Conservation (phyloP, 441 rosid genomes). For the Erodium trifolium region DNA sequence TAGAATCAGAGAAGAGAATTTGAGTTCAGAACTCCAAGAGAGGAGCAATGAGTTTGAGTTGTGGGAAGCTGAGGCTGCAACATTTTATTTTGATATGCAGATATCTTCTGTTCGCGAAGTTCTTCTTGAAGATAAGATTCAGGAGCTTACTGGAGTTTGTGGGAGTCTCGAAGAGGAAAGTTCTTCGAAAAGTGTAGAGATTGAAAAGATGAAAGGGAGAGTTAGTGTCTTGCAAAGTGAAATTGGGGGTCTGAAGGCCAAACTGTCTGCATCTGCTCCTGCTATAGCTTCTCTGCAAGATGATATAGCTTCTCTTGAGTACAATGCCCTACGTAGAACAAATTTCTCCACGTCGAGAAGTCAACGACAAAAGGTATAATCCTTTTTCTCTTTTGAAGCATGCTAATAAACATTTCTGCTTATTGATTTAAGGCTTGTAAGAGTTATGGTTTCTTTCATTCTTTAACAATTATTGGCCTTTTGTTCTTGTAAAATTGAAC, state of each 20-base stretch:
- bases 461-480: not conserved
- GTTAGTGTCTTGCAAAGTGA: slow-evolving; percentile 43
- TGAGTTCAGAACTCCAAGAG: slow-evolving; percentile 55
- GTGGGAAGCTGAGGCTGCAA: slow-evolving; percentile 64
- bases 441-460: not conserved
- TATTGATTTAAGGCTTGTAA: not conserved
- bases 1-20: slow-evolving; percentile 39
- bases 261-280: slow-evolving; percentile 48
- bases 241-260: slow-evolving; percentile 41
- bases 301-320: slow-evolving; percentile 39
- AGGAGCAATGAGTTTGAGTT: slow-evolving; percentile 48
- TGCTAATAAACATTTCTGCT: not conserved
- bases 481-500: not conserved
- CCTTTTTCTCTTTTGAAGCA: not conserved
- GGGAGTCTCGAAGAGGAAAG: slow-evolving; percentile 39
- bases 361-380: slow-evolving; percentile 7
- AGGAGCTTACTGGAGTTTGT: slow-evolving; percentile 44
- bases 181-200: slow-evolving; percentile 29
- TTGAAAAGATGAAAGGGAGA: slow-evolving; percentile 43
- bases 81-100: slow-evolving; percentile 62
- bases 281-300: slow-evolving; percentile 37
- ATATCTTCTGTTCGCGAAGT: slow-evolving; percentile 47
- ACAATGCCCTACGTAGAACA: slow-evolving; percentile 28
- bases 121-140: slow-evolving; percentile 53
- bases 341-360: slow-evolving; percentile 8